Base-by-base conservation (phyloP, 208 protist genomes). In the Herpetomonas muscarum region DNA sequence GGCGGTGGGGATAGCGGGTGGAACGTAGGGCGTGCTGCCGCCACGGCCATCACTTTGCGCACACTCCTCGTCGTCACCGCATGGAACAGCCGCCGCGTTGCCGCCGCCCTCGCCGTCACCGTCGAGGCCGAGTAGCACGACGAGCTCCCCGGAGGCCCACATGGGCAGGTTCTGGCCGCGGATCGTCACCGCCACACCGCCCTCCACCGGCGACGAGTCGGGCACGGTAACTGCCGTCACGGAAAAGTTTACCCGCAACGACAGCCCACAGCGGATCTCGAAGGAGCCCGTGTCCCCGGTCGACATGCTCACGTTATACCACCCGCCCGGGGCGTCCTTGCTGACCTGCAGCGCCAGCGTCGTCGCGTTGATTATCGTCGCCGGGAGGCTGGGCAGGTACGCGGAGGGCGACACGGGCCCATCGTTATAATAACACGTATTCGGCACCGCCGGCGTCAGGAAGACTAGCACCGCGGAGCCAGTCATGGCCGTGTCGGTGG, bases 121-220 rank as follows among this genome's bases (percentile, higher is more conserved):
- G 32, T 30, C 7, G n/a, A 3, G 5, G 37, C 19, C 28, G 1
- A 19, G 22, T 1, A 37, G 44, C 22, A 51, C 57, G 50, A 61
- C 26, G 37, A 72, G 9, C 59, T 21, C 28, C 37, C 62, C 24
- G 60, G 28, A 46, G 53, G 32, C 2, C 42, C 47, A 44, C 19
- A 72, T 55, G 15, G 74, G 74, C 25, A 80, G 44, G 61, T 80
- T 76, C 21, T 42, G 55, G 21, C 74, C 74, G 30, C 61, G 60
- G 1, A 81, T 63, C 10, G 36, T 46, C 41, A 81, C 42, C 31
- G 29, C 42, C 17, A 64, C 67, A 3, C 65, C 65, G 13, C 74
- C 74, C 3, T 21, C 45, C 5, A 66, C 49, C 2, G 55, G 55
- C 2, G 64, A 59, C 29, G 67, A 55, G 66, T 75, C 64, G 1